A percentile compares a stretch with the other conserved stretches of the same genome.
Conservation (phyloP, 495 filamentous ascomycete species). For the Neurospora tetrasperma region DNA sequence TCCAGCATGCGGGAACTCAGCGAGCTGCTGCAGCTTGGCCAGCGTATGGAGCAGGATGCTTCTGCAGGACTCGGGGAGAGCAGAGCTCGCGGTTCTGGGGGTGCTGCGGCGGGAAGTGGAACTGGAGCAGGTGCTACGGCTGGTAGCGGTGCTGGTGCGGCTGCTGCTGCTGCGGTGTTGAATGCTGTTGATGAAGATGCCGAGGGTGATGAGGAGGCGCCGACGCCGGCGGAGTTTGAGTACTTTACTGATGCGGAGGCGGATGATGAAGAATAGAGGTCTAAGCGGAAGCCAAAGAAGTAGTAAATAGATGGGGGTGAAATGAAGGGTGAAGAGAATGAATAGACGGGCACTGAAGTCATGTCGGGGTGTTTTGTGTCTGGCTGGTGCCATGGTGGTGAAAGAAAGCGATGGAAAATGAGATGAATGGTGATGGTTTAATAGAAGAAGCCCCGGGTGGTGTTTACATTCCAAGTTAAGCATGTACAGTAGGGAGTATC, state of each 20-base stretch:
- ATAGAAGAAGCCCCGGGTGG: neutral
- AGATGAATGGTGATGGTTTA: neutral
- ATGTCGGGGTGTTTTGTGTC: neutral
- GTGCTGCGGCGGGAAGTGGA: neutral
- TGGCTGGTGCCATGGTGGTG: neutral
- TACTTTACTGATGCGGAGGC: slow-evolving; percentile 71
- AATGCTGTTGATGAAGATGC: slow-evolving; percentile 81
- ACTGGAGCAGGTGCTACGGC: neutral
- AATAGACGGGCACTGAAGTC: neutral
- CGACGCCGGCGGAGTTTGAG: slow-evolving; percentile 70
- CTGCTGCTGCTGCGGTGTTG: slow-evolving; percentile 67
- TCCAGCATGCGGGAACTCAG: slow-evolving; percentile 22
- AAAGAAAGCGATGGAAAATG: no score
- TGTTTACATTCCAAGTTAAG: neutral
- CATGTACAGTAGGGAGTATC: neutral
- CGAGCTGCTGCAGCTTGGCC: slow-evolving; percentile 23
- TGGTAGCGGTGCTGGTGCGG: slow-evolving; percentile 43
- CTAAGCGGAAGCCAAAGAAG: neutral
- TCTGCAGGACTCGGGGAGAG: neutral
- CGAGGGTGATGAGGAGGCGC: slow-evolving; percentile 73
- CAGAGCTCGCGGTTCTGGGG: slow-evolving; percentile 3
- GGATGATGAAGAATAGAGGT: slow-evolving; percentile 32
- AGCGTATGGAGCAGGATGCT: slow-evolving; percentile 2
- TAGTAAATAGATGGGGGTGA: neutral
- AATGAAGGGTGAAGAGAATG: neutral